Evolutionary conservation across 2,329 filamentous ascomycete genomes (phyloP).

Genomic region (Lachnellula subtilissima): DNA sequence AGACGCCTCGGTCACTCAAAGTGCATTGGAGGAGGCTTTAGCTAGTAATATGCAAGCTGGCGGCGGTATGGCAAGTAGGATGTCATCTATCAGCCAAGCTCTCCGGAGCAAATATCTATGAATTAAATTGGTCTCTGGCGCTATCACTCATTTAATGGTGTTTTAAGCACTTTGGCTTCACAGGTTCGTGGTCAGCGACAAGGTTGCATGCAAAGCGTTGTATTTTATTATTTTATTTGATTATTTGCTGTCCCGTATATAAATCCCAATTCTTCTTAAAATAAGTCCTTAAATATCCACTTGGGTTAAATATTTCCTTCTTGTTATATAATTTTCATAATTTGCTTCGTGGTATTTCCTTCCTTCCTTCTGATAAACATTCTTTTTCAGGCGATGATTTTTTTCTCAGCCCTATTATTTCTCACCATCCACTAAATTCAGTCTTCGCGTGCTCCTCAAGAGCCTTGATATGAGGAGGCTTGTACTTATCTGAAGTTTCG

Average conservation of each 20-base stretch:
- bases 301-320: too few species aligned
- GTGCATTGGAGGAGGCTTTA: slow-evolving; percentile 72
- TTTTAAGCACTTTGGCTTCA: too few species aligned
- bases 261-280: too few species aligned
- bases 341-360: neutral
- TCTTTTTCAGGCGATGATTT: neutral
- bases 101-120: slow-evolving; percentile 55
- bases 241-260: too few species aligned
- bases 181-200: too few species aligned
- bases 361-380: neutral
- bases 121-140: slow-evolving; percentile 1
- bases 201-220: too few species aligned
- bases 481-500: slow-evolving; percentile 5
- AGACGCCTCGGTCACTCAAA: slow-evolving; percentile 79
- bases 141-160: neutral
- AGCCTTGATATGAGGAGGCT: slow-evolving; percentile 18
- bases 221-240: too few species aligned
- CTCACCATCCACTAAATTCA: slow-evolving; percentile 8
- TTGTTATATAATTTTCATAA: neutral
- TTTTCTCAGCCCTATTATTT: neutral
- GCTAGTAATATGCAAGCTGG: slow-evolving; percentile 66
- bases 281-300: too few species aligned
- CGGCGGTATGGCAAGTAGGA: slow-evolving; percentile 53
- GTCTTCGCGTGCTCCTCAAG: slow-evolving; percentile 11
- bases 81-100: slow-evolving; percentile 64